phyloP scores from a whole-genome alignment of 352 stramenopile genomes.

The Pythium rishiriense region DNA sequence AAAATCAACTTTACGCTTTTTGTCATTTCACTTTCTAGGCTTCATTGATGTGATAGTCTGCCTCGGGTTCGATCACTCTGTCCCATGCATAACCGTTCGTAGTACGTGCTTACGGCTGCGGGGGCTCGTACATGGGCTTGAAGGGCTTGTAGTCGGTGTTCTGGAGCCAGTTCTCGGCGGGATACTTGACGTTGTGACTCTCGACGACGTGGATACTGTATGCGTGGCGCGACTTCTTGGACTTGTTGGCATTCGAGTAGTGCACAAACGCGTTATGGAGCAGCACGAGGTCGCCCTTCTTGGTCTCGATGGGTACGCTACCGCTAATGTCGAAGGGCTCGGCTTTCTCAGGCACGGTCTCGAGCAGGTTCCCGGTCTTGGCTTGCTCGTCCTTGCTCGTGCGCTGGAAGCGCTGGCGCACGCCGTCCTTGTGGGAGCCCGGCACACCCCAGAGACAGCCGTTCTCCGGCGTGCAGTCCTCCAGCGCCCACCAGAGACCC shows the following conservation, averaged over 20 bases:
- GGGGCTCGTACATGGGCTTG: conserved; percentile 55
- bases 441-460: conserved; percentile 94
- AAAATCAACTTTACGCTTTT: conserved; percentile 11
- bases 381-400: conserved; percentile 48
- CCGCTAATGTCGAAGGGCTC: conserved; percentile 58
- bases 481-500: conserved; percentile 95
- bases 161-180: conserved; percentile 94
- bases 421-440: conserved; percentile 85
- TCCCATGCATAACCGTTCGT: too few relatives aligned
- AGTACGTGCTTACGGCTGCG: background rate
- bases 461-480: conserved; percentile 94
- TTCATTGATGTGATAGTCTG: too few relatives aligned
- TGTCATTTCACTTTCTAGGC: too few relatives aligned
- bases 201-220: conserved; percentile 97
- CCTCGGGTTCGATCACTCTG: too few relatives aligned
- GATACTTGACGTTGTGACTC: conserved; percentile 84
- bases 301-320: conserved; percentile 77
- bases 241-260: conserved; percentile 93
- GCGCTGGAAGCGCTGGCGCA: conserved; percentile 86
- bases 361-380: conserved; percentile 46
- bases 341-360: conserved; percentile 53
- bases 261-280: conserved; percentile 94
- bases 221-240: conserved; percentile 86
- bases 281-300: conserved; percentile 93
- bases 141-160: conserved; percentile 73